phyloP scores from a whole-genome alignment of 1,284 basidiomycete genomes.

The Marasmius fiardii region DNA sequence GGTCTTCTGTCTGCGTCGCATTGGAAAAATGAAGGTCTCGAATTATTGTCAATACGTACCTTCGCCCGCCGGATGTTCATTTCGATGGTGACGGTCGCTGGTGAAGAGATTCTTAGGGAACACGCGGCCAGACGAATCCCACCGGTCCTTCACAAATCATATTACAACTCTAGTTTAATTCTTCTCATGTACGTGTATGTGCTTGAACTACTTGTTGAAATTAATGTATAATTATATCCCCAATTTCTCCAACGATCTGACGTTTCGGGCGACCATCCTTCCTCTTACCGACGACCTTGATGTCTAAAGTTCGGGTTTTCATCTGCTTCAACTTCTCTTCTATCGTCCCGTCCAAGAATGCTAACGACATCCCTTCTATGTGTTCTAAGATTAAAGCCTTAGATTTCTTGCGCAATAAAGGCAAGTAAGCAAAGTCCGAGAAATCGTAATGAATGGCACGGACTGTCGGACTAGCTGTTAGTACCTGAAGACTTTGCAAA shows the following conservation, averaged over 20 bases:
- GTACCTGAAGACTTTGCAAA: neutral
- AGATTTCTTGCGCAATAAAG: constrained; percentile 33
- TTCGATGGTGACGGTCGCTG: constrained; percentile 8
- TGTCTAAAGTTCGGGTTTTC: constrained; percentile 40
- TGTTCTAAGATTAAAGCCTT: constrained; percentile 36
- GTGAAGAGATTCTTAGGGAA: neutral
- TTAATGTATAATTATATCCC: constrained; percentile 9
- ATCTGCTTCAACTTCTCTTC: constrained; percentile 26
- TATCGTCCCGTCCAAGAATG: constrained; percentile 45
- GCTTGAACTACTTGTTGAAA: neutral
- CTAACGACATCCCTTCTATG: constrained; percentile 39
- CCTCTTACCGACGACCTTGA: constrained; percentile 21
- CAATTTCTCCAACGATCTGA: constrained; percentile 8
- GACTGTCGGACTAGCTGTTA: constrained; percentile 29
- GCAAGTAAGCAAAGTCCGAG: constrained; percentile 54
- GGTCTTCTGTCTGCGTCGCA: constrained; percentile 37
- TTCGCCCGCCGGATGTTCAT: constrained; percentile 60
- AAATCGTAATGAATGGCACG: constrained; percentile 51
- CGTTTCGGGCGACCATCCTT: constrained; percentile 11
- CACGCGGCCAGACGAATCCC: neutral
- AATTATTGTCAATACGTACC: constrained; percentile 32
- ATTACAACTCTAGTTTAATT: too few relatives aligned
- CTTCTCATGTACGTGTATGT: too few relatives aligned
- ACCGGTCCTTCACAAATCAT: neutral
- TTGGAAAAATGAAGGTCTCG: neutral